Percentiles rank a stretch among this genome's conserved stretches.
Evolutionary conservation across 306 rosid genomes (phyloP).

Genomic region (Cicer arietinum): DNA sequence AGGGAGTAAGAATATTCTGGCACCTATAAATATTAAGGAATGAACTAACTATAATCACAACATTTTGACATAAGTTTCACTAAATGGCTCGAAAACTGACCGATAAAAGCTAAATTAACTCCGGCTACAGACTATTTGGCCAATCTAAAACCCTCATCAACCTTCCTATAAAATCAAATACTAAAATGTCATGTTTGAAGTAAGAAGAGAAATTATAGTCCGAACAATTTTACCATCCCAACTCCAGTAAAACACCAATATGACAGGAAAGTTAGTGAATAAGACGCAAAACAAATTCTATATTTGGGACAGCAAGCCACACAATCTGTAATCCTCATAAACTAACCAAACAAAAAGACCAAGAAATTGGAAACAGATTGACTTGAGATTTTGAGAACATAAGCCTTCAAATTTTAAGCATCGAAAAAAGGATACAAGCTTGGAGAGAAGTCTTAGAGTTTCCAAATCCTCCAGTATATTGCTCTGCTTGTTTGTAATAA

Average conservation of each 20-base stretch:
- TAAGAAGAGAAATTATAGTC: constrained; percentile 6
- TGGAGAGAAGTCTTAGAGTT: constrained; percentile 88
- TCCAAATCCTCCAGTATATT: constrained; percentile 96
- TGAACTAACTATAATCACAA: constrained; percentile 18
- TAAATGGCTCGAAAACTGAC: constrained; percentile 17
- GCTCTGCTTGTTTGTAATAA: constrained; percentile 96
- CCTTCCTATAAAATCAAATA: constrained; percentile 23
- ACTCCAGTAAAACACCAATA: constrained; percentile 17
- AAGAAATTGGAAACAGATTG: constrained; percentile 21
- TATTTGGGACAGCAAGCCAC: constrained; percentile 20
- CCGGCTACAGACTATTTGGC: constrained; percentile 25
- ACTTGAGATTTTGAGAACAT: constrained; percentile 12
- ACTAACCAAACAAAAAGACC: constrained; percentile 15
- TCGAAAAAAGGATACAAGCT: constrained; percentile 82
- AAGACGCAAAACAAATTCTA: constrained; percentile 24
- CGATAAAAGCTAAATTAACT: constrained; percentile 23
- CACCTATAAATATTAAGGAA: constrained; percentile 73
- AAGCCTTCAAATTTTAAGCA: constrained; percentile 33
- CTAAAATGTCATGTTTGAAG: constrained; percentile 15
- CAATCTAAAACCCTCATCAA: constrained; percentile 14
- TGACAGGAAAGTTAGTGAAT: not conserved
- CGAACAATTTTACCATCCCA: constrained; percentile 5
- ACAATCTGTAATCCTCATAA: constrained; percentile 30
- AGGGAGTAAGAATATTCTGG: constrained; percentile 87
- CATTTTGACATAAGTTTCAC: not conserved